Percentiles rank a stretch among this genome's conserved stretches.
Conservation (phyloP, 495 filamentous ascomycete genomes). For the Talaromyces adpressus region DNA sequence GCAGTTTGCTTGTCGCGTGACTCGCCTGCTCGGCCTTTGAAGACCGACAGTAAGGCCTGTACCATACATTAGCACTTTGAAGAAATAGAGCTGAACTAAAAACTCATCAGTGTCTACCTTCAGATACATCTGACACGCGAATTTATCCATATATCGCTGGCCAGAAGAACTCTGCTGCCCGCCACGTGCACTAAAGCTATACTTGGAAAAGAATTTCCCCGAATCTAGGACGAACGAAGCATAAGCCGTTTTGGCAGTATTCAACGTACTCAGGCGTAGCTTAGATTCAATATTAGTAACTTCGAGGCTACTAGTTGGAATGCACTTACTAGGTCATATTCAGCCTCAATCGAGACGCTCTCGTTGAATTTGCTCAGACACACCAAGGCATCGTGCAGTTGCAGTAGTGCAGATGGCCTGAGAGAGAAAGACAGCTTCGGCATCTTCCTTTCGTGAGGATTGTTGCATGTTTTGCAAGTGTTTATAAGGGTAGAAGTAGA, state of each 20-base stretch:
- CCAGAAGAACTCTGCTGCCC: constrained; percentile 12
- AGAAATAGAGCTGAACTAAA: too few species aligned
- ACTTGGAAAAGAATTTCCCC: constrained; percentile 74
- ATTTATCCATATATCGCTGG: constrained; percentile 39
- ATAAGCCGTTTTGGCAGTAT: constrained; percentile 90
- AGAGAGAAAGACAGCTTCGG: constrained; percentile 72
- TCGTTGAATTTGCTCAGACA: constrained; percentile 94
- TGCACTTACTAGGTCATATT: constrained; percentile 55
- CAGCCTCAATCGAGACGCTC: constrained; percentile 77
- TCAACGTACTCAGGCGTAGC: constrained; percentile 78
- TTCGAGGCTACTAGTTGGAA: not conserved
- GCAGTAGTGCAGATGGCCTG: constrained; percentile 61
- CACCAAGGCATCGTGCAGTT: constrained; percentile 73
- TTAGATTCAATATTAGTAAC: constrained; percentile 21
- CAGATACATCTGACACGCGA: constrained; percentile 67
- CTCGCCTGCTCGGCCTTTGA: constrained; percentile 57
- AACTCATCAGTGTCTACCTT: constrained; percentile 39
- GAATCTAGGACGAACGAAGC: constrained; percentile 69
- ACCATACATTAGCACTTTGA: not conserved
- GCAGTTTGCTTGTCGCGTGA: constrained; percentile 63
- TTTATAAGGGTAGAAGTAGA: not conserved
- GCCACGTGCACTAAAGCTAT: constrained; percentile 31
- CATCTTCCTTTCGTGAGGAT: constrained; percentile 35
- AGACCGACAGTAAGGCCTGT: constrained; percentile 67
- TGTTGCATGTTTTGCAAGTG: not conserved